These are phyloP conservation scores for Penicillium pulvis DNA, from an alignment of 495 filamentous ascomycete genomes.

Conservation along the genomic window DNA sequence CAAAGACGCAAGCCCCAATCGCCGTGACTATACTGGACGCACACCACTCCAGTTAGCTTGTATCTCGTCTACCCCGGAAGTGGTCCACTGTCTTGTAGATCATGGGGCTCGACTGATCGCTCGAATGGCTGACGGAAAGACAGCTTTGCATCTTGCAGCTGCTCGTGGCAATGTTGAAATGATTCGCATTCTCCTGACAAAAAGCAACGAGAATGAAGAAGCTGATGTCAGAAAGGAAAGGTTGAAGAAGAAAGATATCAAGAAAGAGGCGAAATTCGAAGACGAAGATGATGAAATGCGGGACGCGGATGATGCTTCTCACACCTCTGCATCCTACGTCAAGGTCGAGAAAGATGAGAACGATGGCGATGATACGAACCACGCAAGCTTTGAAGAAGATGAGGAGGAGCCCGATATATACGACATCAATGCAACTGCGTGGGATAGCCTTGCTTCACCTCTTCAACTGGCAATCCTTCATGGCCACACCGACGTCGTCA, in stretches of 20 bases:
- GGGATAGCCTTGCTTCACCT: slow-evolving; percentile 71
- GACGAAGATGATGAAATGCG: slow-evolving; percentile 10
- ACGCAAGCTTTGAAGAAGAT: slow-evolving; percentile 50
- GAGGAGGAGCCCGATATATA: slow-evolving; percentile 74
- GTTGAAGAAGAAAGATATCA: slow-evolving; percentile 32
- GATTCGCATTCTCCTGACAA: slow-evolving; percentile 65
- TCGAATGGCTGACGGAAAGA: slow-evolving; percentile 74
- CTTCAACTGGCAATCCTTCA: slow-evolving; percentile 76
- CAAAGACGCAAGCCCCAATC: slow-evolving; percentile 61
- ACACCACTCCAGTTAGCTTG: slow-evolving; percentile 77
- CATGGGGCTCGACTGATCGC: slow-evolving; percentile 70
- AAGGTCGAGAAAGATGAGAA: slow-evolving; percentile 45
- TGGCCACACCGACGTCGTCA: slow-evolving; percentile 67
- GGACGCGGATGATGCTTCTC: slow-evolving; percentile 42
- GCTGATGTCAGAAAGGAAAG: slow-evolving; percentile 10
- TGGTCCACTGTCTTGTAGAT: slow-evolving; percentile 72
- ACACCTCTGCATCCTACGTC: slow-evolving; percentile 64
- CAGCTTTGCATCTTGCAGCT: slow-evolving; percentile 77
- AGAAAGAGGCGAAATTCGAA: slow-evolving; percentile 25
- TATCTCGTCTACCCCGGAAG: slow-evolving; percentile 62
- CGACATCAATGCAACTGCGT: slow-evolving; percentile 71
- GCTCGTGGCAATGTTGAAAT: slow-evolving; percentile 67
- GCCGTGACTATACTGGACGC: slow-evolving; percentile 75
- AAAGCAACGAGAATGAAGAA: slow-evolving; percentile 69
- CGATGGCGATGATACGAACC: slow-evolving; percentile 34